Base-by-base conservation (phyloP, 768 basidiomycete species). In the Lactarius hatsudake region DNA sequence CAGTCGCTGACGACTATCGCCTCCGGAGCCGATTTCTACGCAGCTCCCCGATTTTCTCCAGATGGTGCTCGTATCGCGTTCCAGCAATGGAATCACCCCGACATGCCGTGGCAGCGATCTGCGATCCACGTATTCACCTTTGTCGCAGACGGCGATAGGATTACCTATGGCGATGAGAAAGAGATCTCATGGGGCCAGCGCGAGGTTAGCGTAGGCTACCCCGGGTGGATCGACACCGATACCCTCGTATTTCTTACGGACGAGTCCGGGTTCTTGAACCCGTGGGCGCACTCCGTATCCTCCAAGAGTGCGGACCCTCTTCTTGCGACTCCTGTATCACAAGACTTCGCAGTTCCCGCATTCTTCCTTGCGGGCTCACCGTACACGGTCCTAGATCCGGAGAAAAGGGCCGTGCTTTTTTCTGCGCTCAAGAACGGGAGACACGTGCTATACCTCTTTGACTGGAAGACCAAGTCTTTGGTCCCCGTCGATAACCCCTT, bases 101-200 rank as follows among this genome's bases (percentile, higher is more conserved):
- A 87, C 67, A 87, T 88, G 87, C 85, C 90, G 17, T 93, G 89
- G 88, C 84, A 89, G 71, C 87, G 86, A 3, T 78, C 82, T 1
- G 76, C 83, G 70, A 78, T 91, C 65, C 78, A 81, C 73, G 71
- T 87, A 40, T 88, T 83, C 0, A 77, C 83, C n/a, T 77, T 87
- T 40, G 51, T 64, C 5, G 59, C 78, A n/a, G 59, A 63, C 1
- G 65, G 60, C 20, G 63, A 72, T 30, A 69, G 75, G 28, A 36
- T 68, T 23, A 34, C 32, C 12, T 30, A 45, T 28, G 2, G 7
- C 6, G 10, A 45, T 12, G 63, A 64, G 28, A 53, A 51, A 30
- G 58, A 38, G 9, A 40, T 68, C 38, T 42, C 63, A 4, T 64
- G 67, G 63, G 59, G 45, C 28, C 45, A 34, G 13, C 58, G 48